A percentile compares a stretch with the other conserved stretches of the same genome.
These are phyloP conservation scores for Pezicula carpinea DNA, from an alignment of 2,329 filamentous ascomycete species.

Conservation along the genomic window DNA sequence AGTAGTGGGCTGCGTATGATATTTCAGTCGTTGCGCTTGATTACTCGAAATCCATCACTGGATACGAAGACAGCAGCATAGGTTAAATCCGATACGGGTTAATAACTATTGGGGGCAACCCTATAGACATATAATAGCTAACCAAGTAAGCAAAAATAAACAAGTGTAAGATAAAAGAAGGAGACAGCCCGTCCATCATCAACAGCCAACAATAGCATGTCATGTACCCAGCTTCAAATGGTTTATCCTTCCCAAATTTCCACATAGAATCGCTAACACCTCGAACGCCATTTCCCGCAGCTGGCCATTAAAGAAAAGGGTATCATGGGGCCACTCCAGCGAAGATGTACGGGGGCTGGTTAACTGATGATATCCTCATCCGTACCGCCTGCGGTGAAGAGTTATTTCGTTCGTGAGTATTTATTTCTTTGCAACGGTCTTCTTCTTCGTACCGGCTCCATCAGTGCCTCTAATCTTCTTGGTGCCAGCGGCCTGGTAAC, in stretches of 20 bases:
- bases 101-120: no score
- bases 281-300: slow-evolving; percentile 17
- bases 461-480: slow-evolving; percentile 34
- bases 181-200: neutral
- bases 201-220: neutral
- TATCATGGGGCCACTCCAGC: slow-evolving; percentile 18
- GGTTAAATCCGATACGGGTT: no score
- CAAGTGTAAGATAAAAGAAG: neutral
- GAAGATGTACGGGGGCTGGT: slow-evolving; percentile 8
- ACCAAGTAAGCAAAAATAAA: neutral
- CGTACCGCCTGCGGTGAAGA: slow-evolving; percentile 10
- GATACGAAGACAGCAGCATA: no score
- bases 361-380: slow-evolving; percentile 9
- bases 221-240: neutral
- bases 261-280: slow-evolving; percentile 11
- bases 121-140: no score
- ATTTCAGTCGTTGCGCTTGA: no score
- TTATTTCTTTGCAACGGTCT: slow-evolving; percentile 19
- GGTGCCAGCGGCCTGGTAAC: slow-evolving; percentile 27
- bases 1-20: no score
- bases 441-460: slow-evolving; percentile 17
- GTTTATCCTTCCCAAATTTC: neutral
- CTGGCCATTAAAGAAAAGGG: slow-evolving; percentile 13
- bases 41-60: no score
- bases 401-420: slow-evolving; percentile 10